These are phyloP conservation scores for Pythium sukuiense DNA, from an alignment of 352 stramenopile genomes.

Conservation along the genomic window DNA sequence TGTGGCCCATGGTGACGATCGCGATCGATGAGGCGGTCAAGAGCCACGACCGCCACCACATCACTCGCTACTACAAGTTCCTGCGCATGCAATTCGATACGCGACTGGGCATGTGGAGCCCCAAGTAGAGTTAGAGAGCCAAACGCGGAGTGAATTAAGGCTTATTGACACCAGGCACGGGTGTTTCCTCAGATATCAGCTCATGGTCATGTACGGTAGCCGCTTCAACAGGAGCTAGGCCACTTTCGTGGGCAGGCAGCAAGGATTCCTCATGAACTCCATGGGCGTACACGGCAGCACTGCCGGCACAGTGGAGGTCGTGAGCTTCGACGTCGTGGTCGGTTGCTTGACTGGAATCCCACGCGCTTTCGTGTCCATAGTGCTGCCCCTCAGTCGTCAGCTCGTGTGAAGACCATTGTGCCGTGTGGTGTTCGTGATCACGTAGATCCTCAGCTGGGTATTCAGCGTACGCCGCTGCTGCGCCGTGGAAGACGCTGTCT, in stretches of 20 bases:
- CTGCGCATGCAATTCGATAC: constrained; percentile 89
- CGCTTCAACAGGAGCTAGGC: too few species aligned
- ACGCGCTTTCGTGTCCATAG: neutral
- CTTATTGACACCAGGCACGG: neutral
- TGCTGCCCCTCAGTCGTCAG: neutral
- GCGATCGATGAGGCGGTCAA: constrained; percentile 72
- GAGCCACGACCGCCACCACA: constrained; percentile 66
- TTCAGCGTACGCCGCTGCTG: neutral
- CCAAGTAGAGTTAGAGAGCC: constrained; percentile 41
- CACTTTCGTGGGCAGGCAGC: too few species aligned
- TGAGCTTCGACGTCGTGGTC: neutral
- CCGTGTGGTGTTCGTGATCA: too few species aligned
- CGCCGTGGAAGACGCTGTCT: neutral
- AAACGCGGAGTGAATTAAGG: neutral
- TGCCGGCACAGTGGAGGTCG: neutral
- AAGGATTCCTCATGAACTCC: too few species aligned
- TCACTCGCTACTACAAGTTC: constrained; percentile 84
- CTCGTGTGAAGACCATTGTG: neutral
- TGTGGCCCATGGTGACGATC: constrained; percentile 67
- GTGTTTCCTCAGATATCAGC: too few species aligned
- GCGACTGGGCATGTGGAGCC: constrained; percentile 86
- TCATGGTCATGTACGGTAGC: too few species aligned
- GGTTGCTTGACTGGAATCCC: neutral
- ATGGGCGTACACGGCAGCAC: neutral
- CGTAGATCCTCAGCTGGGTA: neutral